Evolutionary conservation across 2,329 filamentous ascomycete species (phyloP), one percentile per base, ranked within the genome.

Genomic region (Microdochium paspali): DNA sequence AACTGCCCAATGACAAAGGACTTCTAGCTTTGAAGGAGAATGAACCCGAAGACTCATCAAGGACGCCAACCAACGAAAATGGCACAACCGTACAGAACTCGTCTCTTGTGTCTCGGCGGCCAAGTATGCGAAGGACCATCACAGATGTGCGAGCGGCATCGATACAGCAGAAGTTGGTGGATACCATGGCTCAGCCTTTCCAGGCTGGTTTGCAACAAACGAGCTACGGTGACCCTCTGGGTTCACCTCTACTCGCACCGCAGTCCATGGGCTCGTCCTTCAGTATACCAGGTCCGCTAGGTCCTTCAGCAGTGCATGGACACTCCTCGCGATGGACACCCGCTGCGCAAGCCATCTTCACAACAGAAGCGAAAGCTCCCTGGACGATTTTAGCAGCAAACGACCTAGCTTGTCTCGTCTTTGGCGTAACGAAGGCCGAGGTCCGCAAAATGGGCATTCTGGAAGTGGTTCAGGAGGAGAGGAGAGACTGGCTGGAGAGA

Each of bases 351-450:
- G 93, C 93, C 46, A 96, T 98, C 49, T 98, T 98, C 63, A 94
- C 91, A 7, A 98, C 93, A n/a, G 88, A 95, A 65, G 78, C 87
- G 13, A 82, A 85, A 53, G 79, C 88, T 9, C 93, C 91, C 3
- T 98, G 90, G 87, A 98, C 91, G 1, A 96, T 98, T 50, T 79
- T 96, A 46, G 88, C 93, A 3, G 93, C 93, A 45, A 98, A 98
- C 61, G 93, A 98, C 62, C 74, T 98, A 44, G 93, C 93, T 18
- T 98, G 93, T 66, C 74, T 98, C 40, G 85, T 97, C n/a, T 98
- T 97, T 68, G 93, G 93, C n/a, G 89, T 98, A 10, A 95, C 90
- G n/a, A 88, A 89, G 60, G 87, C 88, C 4, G 93, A 98, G 65
- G 87, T 98, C 23, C 82, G 90, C 47, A 96, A 90, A 61, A 82